A percentile compares a stretch with the other conserved stretches of the same genome.
phyloP scores from a whole-genome alignment of 78 protist genomes.

The Pelomyxa schiedti region DNA sequence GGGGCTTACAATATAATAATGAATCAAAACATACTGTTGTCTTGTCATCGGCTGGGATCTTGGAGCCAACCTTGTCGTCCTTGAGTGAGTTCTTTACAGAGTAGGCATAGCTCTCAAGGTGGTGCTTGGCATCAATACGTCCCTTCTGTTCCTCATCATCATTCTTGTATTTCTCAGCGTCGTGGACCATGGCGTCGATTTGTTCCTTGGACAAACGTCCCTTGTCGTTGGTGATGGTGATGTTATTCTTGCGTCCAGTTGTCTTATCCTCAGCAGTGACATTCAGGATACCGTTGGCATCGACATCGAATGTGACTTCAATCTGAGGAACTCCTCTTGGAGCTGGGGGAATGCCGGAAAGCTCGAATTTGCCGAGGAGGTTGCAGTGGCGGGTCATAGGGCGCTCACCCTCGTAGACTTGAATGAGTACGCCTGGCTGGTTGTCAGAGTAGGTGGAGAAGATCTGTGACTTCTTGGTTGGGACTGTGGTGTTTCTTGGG shows the following conservation, averaged over 20 bases:
- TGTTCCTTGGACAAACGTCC: slow-evolving; percentile 83
- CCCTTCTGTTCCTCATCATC: slow-evolving; percentile 69
- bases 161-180: slow-evolving; percentile 77
- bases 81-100: slow-evolving; percentile 38
- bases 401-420: slow-evolving; percentile 93
- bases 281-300: slow-evolving; percentile 87
- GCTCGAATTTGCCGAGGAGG: slow-evolving; percentile 89
- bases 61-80: slow-evolving; percentile 58
- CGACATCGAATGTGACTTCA: slow-evolving; percentile 94
- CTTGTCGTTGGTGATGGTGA: slow-evolving; percentile 92
- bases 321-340: slow-evolving; percentile 96
- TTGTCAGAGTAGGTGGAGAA: slow-evolving; percentile 93
- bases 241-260: slow-evolving; percentile 68
- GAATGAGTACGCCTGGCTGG: slow-evolving; percentile 83
- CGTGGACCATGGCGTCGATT: slow-evolving; percentile 91
- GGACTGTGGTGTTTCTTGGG: slow-evolving; percentile 95
- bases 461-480: slow-evolving; percentile 85
- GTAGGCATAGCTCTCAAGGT: slow-evolving; percentile 77
- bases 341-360: slow-evolving; percentile 94
- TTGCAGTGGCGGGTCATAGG: slow-evolving; percentile 82
- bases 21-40: too few species aligned
- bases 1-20: too few species aligned
- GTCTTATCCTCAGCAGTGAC: slow-evolving; percentile 89
- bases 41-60: slow-evolving; percentile 78
- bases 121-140: slow-evolving; percentile 64